Percentiles rank a stretch among this genome's conserved stretches.
These are phyloP conservation scores for Backusella macrospora DNA, from an alignment of 192 early-diverging fungal genomes.

Conservation along the genomic window DNA sequence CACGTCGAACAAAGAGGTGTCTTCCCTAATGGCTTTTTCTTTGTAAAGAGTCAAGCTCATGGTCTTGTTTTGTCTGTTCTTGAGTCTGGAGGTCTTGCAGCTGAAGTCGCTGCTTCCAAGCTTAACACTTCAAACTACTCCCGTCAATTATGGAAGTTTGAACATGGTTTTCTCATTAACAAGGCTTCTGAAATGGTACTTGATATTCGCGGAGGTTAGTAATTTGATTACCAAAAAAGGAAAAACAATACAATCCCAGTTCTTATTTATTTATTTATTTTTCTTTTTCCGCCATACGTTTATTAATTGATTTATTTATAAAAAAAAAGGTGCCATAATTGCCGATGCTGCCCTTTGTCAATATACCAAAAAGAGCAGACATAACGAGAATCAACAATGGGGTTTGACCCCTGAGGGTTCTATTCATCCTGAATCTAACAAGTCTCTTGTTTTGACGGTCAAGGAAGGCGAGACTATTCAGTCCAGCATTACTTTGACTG, in stretches of 20 bases:
- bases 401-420: constrained; percentile 29
- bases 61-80: constrained; percentile 33
- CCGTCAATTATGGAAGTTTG: constrained; percentile 43
- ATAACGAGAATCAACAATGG: constrained; percentile 37
- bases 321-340: constrained; percentile 23
- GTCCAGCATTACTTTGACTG: constrained; percentile 23
- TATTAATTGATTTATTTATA: constrained; percentile 2
- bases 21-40: constrained; percentile 46
- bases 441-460: constrained; percentile 27
- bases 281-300: background rate
- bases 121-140: constrained; percentile 31
- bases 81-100: constrained; percentile 36
- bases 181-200: constrained; percentile 42
- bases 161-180: constrained; percentile 42
- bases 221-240: constrained; percentile 3
- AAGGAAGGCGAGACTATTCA: constrained; percentile 24
- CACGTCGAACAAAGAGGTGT: constrained; percentile 10
- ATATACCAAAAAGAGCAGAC: constrained; percentile 24
- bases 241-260: constrained; percentile 23
- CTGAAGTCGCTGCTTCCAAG: constrained; percentile 29
- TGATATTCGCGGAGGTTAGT: constrained; percentile 38
- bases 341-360: constrained; percentile 28
- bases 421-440: constrained; percentile 24
- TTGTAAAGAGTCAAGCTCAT: constrained; percentile 39
- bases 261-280: background rate